A percentile compares a stretch with the other conserved stretches of the same genome.
Evolutionary conservation across 371 early-diverging fungal species (phyloP).

Genomic region (Saksenaea oblongispora): DNA sequence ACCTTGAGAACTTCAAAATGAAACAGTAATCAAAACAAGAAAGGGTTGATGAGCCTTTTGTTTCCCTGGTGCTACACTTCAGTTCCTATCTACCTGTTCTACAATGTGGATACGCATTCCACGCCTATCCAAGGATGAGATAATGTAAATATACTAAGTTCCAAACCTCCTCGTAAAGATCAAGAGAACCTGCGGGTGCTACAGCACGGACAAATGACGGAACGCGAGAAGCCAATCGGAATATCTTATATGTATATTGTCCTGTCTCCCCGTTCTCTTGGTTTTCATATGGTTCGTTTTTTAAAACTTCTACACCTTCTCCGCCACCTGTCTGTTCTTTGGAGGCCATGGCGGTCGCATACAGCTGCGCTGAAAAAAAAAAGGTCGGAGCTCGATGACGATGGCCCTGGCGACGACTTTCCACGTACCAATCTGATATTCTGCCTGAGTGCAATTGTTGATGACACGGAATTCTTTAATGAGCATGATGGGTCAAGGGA

Average conservation of each 20-base stretch:
- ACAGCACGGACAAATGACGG: constrained; percentile 61
- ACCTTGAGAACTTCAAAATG: constrained; percentile 18
- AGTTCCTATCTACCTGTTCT: constrained; percentile 60
- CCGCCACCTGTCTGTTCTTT: constrained; percentile 76
- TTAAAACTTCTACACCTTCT: constrained; percentile 44
- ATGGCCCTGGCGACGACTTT: background rate
- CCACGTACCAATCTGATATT: constrained; percentile 61
- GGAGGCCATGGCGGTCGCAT: constrained; percentile 73
- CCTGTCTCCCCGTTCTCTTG: constrained; percentile 66
- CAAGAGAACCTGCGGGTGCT: constrained; percentile 64
- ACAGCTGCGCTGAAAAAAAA: constrained; percentile 59
- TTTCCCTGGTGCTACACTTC: background rate
- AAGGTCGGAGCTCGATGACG: background rate
- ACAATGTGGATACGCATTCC: constrained; percentile 86
- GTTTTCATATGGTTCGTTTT: constrained; percentile 41
- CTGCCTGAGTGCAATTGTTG: constrained; percentile 70
- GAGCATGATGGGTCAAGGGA: constrained; percentile 44
- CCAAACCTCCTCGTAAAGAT: constrained; percentile 63
- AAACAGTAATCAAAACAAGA: background rate
- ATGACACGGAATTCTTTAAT: constrained; percentile 73
- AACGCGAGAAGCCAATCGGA: constrained; percentile 62
- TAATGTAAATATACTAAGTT: background rate
- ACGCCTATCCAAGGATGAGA: constrained; percentile 48
- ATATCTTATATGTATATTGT: constrained; percentile 80
- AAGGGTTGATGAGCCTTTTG: background rate